phyloP scores from a whole-genome alignment of 164 flowering plant genomes.

The Santalum album region DNA sequence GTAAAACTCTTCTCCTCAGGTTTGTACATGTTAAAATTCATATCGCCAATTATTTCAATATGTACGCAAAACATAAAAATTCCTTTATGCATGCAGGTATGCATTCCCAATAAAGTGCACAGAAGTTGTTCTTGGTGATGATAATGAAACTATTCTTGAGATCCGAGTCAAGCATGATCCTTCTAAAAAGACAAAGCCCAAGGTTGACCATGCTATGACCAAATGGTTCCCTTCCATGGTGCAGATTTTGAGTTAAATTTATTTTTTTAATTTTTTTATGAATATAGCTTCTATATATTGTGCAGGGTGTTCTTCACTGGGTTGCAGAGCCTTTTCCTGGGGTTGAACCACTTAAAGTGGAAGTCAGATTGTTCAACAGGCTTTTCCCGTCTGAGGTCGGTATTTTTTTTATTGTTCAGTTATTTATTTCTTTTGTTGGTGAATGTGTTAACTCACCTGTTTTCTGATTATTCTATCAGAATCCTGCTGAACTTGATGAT shows the following conservation, averaged over 20 bases:
- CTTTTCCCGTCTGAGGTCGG: conserved; percentile 83
- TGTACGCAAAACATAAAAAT: background rate
- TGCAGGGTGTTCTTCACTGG: conserved; percentile 96
- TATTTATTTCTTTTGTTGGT: background rate
- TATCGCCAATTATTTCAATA: background rate
- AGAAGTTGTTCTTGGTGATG: conserved; percentile 66
- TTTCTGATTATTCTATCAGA: conserved; percentile 33
- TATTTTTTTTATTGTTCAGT: background rate
- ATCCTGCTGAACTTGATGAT: conserved; percentile 84
- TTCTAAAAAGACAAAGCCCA: conserved; percentile 72
- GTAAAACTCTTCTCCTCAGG: conserved; percentile 91
- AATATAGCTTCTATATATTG: background rate
- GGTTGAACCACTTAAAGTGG: conserved; percentile 72
- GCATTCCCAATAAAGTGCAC: conserved; percentile 95
- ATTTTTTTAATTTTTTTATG: background rate
- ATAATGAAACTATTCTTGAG: conserved; percentile 69
- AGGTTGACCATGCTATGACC: conserved; percentile 33
- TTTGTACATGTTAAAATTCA: too few relatives aligned
- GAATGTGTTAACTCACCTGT: too few relatives aligned
- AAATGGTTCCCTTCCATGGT: background rate
- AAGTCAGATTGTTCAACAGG: conserved; percentile 84
- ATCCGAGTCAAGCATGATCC: conserved; percentile 87
- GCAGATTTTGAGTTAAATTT: background rate
- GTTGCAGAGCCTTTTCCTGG: conserved; percentile 83
- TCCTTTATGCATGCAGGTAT: conserved; percentile 39